A percentile compares a stretch with the other conserved stretches of the same genome.
These are phyloP conservation scores for Pyricularia sp. DNA, from an alignment of 2,329 filamentous ascomycete genomes.

Conservation along the genomic window DNA sequence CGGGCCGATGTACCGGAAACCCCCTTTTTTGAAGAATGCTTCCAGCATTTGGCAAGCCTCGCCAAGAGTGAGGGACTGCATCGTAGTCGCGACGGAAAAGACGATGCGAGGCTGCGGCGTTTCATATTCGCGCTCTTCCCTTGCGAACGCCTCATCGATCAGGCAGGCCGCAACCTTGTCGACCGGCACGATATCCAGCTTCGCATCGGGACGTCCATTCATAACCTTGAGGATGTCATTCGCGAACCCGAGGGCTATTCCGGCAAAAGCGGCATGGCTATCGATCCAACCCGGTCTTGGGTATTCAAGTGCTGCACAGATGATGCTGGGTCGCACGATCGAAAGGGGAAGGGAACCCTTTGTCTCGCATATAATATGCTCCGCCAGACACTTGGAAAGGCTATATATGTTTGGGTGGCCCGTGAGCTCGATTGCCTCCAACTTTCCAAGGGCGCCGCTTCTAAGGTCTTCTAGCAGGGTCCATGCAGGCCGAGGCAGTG, in stretches of 20 bases:
- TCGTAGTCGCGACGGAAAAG: neutral
- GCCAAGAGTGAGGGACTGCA: neutral
- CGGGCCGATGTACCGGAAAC: neutral
- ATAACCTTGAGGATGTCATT: neutral
- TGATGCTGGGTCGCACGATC: neutral
- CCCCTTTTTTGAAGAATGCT: neutral
- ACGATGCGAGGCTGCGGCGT: neutral
- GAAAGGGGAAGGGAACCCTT: neutral
- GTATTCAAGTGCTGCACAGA: neutral
- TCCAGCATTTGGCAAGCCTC: neutral
- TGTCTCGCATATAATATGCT: neutral
- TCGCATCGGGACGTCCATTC: neutral
- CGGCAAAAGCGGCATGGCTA: neutral
- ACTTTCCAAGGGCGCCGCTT: neutral
- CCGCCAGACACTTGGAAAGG: neutral
- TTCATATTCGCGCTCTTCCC: neutral
- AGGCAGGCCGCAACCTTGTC: neutral
- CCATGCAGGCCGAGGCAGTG: neutral
- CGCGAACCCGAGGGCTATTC: neutral
- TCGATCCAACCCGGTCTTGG: neutral
- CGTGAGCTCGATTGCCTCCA: neutral
- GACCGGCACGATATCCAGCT: neutral
- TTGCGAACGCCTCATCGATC: neutral
- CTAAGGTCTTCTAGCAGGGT: neutral
- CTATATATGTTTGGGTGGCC: neutral